These are phyloP conservation scores for Kondoa subrosea DNA, from an alignment of 768 basidiomycete species.

Conservation along the genomic window DNA sequence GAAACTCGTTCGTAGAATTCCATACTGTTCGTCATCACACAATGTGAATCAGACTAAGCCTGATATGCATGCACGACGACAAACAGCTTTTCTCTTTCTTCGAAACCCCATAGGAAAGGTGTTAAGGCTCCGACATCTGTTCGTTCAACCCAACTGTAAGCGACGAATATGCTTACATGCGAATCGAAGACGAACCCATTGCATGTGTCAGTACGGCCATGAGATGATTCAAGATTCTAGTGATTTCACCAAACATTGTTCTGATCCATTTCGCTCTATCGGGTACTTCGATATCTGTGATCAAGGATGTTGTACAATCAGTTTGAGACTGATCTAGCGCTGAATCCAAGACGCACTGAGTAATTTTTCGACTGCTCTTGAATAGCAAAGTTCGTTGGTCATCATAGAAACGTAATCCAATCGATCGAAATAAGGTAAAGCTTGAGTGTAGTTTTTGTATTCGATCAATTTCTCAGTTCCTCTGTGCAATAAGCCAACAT, in stretches of 20 bases:
- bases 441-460: slow-evolving; percentile 96
- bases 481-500: slow-evolving; percentile 87
- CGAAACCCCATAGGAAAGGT: slow-evolving; percentile 98
- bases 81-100: slow-evolving; percentile 86
- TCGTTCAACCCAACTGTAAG: neutral
- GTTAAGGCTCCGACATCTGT: slow-evolving; percentile 91
- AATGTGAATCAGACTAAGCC: neutral
- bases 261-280: slow-evolving; percentile 97
- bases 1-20: slow-evolving; percentile 99
- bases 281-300: slow-evolving; percentile 56
- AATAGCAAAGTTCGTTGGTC: slow-evolving; percentile 97
- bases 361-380: slow-evolving; percentile 91
- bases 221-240: slow-evolving; percentile 83
- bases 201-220: slow-evolving; percentile 94
- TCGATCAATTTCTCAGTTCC: slow-evolving; percentile 98
- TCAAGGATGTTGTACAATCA: neutral
- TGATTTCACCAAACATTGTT: slow-evolving; percentile 91
- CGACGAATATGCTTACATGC: neutral
- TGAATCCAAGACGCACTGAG: slow-evolving; percentile 43
- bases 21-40: slow-evolving; percentile 39
- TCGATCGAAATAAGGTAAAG: slow-evolving; percentile 94
- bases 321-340: neutral
- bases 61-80: neutral
- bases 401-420: slow-evolving; percentile 99
- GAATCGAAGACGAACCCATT: slow-evolving; percentile 32